Percentiles rank a stretch among this genome's conserved stretches.
Conservation (phyloP, 2,329 filamentous ascomycete species). For the Aureobasidium leucospermi region DNA sequence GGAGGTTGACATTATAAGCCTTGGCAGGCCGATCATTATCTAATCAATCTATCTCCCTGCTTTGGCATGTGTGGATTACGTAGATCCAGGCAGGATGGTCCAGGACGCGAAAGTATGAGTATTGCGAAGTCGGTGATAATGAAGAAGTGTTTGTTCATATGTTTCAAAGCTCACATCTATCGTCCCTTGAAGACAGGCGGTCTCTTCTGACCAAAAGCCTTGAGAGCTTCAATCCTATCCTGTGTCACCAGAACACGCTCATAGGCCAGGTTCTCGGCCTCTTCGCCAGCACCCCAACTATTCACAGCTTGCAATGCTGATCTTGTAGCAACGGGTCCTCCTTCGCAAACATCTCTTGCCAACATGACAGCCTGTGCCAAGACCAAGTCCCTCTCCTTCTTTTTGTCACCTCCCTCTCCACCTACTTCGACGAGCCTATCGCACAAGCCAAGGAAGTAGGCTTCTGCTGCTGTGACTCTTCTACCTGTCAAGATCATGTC, state of each 20-base stretch:
- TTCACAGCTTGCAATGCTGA: slow-evolving; percentile 73
- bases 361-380: slow-evolving; percentile 70
- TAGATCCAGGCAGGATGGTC: too few relatives aligned
- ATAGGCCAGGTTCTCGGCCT: slow-evolving; percentile 82
- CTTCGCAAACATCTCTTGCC: slow-evolving; percentile 80
- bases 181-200: slow-evolving; percentile 59
- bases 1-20: too few relatives aligned
- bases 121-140: too few relatives aligned
- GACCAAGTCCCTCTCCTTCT: slow-evolving; percentile 54
- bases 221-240: slow-evolving; percentile 81
- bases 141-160: too few relatives aligned
- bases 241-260: slow-evolving; percentile 73
- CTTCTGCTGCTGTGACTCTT: slow-evolving; percentile 73
- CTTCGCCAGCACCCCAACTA: slow-evolving; percentile 57
- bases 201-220: slow-evolving; percentile 73
- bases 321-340: slow-evolving; percentile 74
- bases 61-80: too few relatives aligned
- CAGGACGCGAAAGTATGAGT: too few relatives aligned
- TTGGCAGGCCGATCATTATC: too few relatives aligned
- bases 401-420: slow-evolving; percentile 45
- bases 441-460: slow-evolving; percentile 84
- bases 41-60: too few relatives aligned
- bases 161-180: slow-evolving; percentile 24
- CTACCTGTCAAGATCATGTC: slow-evolving; percentile 87
- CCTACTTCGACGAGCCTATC: slow-evolving; percentile 81